These are phyloP conservation scores for Picea sitchensis DNA, from an alignment of 75 land plant genomes.

Conservation along the genomic window DNA sequence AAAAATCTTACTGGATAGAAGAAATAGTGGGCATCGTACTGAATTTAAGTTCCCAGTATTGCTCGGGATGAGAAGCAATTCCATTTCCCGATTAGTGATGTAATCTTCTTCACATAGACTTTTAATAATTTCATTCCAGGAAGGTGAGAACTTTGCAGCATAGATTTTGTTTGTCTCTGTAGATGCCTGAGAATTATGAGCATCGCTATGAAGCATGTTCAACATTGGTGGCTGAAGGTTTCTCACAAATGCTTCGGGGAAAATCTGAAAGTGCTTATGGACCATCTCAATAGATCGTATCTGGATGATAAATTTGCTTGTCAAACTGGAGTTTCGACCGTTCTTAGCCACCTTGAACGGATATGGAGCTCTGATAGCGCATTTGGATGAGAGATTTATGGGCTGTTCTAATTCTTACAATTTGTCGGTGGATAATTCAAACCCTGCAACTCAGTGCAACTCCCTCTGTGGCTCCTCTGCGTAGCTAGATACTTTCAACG, in stretches of 20 bases:
- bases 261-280: constrained; percentile 82
- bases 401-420: too few relatives aligned
- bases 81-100: constrained; percentile 87
- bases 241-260: constrained; percentile 85
- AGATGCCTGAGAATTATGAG: background rate
- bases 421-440: background rate
- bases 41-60: constrained; percentile 56
- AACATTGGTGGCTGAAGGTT: constrained; percentile 11
- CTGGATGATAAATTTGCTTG: too few relatives aligned
- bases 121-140: constrained; percentile 92
- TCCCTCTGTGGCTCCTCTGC: too few relatives aligned
- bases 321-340: too few relatives aligned
- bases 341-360: too few relatives aligned
- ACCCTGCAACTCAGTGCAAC: constrained; percentile 41
- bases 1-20: constrained; percentile 87
- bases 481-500: too few relatives aligned
- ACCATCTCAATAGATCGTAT: constrained; percentile 90
- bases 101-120: constrained; percentile 93
- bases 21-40: constrained; percentile 93
- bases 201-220: background rate
- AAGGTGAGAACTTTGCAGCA: constrained; percentile 82
- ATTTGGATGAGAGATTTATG: too few relatives aligned
- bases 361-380: constrained; percentile 10
- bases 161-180: constrained; percentile 32
- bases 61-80: constrained; percentile 71